phyloP scores from a whole-genome alignment of 1,139 yeast species.

The Meyerozyma sp. region DNA sequence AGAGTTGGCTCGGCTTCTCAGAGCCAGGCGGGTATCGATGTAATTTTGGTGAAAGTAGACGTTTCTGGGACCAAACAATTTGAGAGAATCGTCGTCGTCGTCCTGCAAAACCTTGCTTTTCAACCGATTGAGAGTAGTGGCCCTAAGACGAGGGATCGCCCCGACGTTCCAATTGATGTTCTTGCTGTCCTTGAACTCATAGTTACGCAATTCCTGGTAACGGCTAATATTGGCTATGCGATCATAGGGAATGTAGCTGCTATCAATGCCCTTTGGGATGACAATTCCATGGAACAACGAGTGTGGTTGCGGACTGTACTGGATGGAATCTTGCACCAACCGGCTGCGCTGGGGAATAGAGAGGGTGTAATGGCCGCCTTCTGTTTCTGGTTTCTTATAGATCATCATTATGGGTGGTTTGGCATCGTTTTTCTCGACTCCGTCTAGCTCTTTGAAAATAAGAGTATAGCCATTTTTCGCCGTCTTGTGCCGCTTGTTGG shows the following conservation, averaged over 20 bases:
- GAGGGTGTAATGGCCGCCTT: constrained; percentile 29
- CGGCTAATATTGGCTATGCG: constrained; percentile 2
- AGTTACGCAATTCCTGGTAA: constrained; percentile 18
- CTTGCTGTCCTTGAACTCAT: constrained; percentile 25
- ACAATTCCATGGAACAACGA: constrained; percentile 21
- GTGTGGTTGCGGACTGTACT: background rate
- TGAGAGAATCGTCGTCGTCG: constrained; percentile 5
- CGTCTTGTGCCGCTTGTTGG: constrained; percentile 9
- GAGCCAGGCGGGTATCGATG: constrained; percentile 6
- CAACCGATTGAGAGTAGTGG: constrained; percentile 10
- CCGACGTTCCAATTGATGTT: constrained; percentile 39
- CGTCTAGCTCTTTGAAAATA: constrained; percentile 27
- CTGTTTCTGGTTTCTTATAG: constrained; percentile 19
- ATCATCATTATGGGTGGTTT: constrained; percentile 26
- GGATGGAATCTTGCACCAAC: constrained; percentile 1
- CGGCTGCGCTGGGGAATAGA: constrained; percentile 12
- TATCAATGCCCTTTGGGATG: constrained; percentile 24
- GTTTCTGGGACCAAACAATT: constrained; percentile 15
- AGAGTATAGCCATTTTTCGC: constrained; percentile 24
- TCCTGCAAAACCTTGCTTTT: constrained; percentile 6
- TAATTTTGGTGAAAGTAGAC: constrained; percentile 19
- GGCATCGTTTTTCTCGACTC: constrained; percentile 11
- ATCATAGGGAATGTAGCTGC: constrained; percentile 17
- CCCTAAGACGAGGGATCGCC: constrained; percentile 34
- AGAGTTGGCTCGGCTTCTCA: constrained; percentile 5